Percentiles rank a stretch among this genome's conserved stretches.
Evolutionary conservation across 2,329 filamentous ascomycete genomes (phyloP).

Genomic region (Xenosphaeropsis pyriputrescens): DNA sequence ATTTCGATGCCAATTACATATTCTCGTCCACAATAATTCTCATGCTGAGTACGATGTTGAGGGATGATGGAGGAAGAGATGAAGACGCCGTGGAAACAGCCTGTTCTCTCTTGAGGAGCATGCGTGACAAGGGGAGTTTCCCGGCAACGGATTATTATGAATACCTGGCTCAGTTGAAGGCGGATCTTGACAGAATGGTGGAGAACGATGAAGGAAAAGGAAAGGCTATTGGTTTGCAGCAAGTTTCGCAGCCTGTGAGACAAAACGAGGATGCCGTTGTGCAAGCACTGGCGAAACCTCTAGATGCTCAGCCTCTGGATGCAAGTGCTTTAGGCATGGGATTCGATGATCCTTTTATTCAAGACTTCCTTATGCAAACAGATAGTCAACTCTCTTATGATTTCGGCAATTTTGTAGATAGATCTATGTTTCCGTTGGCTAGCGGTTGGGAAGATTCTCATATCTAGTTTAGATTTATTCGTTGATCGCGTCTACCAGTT

Average conservation of each 20-base stretch:
- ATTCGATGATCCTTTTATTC: constrained; percentile 6
- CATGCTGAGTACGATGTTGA: constrained; percentile 18
- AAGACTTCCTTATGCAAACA: constrained; percentile 5
- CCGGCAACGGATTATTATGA: constrained; percentile 10
- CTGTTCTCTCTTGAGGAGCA: constrained; percentile 8
- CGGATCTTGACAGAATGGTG: constrained; percentile 4
- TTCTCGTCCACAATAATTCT: constrained; percentile 22
- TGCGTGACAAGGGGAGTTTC: constrained; percentile 11
- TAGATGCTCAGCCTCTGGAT: background rate
- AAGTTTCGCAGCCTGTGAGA: background rate
- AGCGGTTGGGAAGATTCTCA: no score
- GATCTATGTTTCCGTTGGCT: no score
- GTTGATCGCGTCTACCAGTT: background rate
- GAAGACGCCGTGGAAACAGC: constrained; percentile 8
- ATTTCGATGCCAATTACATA: constrained; percentile 23
- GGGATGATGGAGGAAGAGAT: constrained; percentile 3
- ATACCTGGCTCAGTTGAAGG: constrained; percentile 5
- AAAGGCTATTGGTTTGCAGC: background rate
- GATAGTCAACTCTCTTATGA: background rate
- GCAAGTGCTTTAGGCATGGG: constrained; percentile 4
- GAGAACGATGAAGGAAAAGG: background rate
- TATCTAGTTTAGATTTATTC: constrained; percentile 27
- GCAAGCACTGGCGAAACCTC: background rate
- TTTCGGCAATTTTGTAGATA: no score
- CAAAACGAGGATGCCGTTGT: background rate